Conservation (phyloP, 306 rosid genomes). For the Citrullus colocynthis region DNA sequence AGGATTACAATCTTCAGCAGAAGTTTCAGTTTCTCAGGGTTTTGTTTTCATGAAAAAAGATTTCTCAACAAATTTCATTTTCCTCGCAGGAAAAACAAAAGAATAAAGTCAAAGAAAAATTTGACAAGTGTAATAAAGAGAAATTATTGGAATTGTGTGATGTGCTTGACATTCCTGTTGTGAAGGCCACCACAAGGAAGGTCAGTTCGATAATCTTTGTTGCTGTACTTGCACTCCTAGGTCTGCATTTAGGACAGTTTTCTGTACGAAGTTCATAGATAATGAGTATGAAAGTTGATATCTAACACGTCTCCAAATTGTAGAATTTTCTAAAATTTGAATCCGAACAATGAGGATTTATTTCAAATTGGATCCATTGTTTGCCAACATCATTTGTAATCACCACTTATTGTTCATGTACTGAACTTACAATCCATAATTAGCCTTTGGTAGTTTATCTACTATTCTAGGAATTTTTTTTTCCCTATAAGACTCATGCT, state of each 20-base stretch:
- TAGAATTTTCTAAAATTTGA: not conserved
- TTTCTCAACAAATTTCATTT: not conserved
- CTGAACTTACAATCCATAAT: not conserved
- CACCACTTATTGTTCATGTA: not conserved
- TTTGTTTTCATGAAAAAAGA: too few relatives aligned
- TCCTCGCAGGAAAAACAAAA: slow-evolving; percentile 78
- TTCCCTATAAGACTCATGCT: not conserved
- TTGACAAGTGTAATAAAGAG: slow-evolving; percentile 86
- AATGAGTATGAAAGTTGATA: not conserved
- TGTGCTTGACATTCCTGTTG: slow-evolving; percentile 49
- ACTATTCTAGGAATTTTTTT: too few relatives aligned
- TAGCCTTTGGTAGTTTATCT: not conserved
- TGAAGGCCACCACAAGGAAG: slow-evolving; percentile 68
- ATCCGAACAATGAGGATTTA: not conserved
- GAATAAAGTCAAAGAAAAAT: slow-evolving; percentile 71
- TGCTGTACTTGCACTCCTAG: not conserved
- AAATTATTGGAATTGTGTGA: slow-evolving; percentile 82
- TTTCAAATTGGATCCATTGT: not conserved
- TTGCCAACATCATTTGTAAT: not conserved
- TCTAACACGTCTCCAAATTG: not conserved
- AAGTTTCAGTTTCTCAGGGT: not conserved
- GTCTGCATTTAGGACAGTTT: not conserved
- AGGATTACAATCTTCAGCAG: not conserved
- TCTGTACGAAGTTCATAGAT: not conserved
- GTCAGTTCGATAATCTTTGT: slow-evolving; percentile 28